Conservation (phyloP, 1,284 basidiomycete genomes). For the Trametes sp. region DNA sequence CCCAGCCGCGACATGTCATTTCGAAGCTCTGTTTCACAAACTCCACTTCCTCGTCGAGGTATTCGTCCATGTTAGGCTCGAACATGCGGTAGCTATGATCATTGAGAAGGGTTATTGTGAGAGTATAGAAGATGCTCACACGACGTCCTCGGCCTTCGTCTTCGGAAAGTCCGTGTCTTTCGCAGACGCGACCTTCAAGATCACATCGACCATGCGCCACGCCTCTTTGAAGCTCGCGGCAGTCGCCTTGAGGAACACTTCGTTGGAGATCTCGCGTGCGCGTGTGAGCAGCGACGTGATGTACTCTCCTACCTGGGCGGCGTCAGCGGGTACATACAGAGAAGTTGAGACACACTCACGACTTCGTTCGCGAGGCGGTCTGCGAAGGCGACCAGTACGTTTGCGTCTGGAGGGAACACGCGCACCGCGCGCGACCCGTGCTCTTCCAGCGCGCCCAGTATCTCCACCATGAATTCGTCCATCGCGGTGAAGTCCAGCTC, state of each 20-base stretch:
- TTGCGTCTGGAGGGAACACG: slow-evolving; percentile 84
- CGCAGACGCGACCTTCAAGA: slow-evolving; percentile 59
- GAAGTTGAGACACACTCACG: slow-evolving; percentile 49
- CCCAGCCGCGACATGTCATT: slow-evolving; percentile 82
- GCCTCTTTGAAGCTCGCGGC: slow-evolving; percentile 92
- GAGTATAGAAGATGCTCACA: too few species aligned
- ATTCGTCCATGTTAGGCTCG: slow-evolving; percentile 95
- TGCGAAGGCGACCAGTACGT: slow-evolving; percentile 78
- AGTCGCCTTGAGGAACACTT: slow-evolving; percentile 83
- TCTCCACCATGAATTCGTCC: slow-evolving; percentile 86
- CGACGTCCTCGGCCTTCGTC: slow-evolving; percentile 78
- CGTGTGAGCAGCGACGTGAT: slow-evolving; percentile 79
- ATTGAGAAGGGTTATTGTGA: too few species aligned
- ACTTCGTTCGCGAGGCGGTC: slow-evolving; percentile 82
- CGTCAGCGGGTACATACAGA: neutral
- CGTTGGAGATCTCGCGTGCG: slow-evolving; percentile 78
- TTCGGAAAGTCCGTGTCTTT: slow-evolving; percentile 38
- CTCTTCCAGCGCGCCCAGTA: slow-evolving; percentile 70
- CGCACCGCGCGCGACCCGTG: slow-evolving; percentile 84
- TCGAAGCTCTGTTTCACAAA: slow-evolving; percentile 81
- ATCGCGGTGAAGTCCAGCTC: slow-evolving; percentile 88
- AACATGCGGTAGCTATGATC: slow-evolving; percentile 87
- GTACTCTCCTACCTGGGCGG: slow-evolving; percentile 86
- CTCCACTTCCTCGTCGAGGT: slow-evolving; percentile 93
- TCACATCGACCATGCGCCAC: slow-evolving; percentile 84